These are phyloP conservation scores for Fusarium brevicatenulatum DNA, from an alignment of 2,329 filamentous ascomycete species.

Conservation along the genomic window DNA sequence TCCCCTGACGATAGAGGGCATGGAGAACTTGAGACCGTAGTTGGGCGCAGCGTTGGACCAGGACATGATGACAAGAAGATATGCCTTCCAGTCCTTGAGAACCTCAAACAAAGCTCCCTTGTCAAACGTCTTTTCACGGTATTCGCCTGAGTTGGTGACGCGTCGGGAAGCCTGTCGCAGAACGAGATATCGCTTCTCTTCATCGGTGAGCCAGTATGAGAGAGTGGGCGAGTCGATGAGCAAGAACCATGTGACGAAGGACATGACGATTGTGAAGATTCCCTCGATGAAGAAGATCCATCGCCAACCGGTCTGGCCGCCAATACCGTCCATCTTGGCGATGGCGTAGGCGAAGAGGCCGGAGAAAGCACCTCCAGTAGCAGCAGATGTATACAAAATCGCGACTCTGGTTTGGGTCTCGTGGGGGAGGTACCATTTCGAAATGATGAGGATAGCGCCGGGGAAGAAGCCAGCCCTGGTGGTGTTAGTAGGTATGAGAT, in stretches of 20 bases:
- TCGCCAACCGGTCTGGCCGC: constrained; percentile 32
- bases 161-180: constrained; percentile 26
- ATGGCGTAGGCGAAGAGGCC: constrained; percentile 39
- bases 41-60: constrained; percentile 52
- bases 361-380: constrained; percentile 39
- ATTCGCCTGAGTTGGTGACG: constrained; percentile 23
- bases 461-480: constrained; percentile 45
- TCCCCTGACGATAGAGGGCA: constrained; percentile 52
- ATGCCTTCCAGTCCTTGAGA: constrained; percentile 48
- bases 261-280: constrained; percentile 47
- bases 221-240: constrained; percentile 48
- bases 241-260: constrained; percentile 58
- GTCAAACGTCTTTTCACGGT: constrained; percentile 24
- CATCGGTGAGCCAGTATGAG: constrained; percentile 31
- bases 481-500: background rate
- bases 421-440: constrained; percentile 46
- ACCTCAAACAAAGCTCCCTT: constrained; percentile 17
- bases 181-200: constrained; percentile 32
- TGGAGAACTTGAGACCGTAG: constrained; percentile 46
- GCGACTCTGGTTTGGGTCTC: constrained; percentile 45
- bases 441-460: constrained; percentile 44
- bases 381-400: constrained; percentile 44
- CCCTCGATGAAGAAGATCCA: constrained; percentile 45
- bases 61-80: constrained; percentile 52
- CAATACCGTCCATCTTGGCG: constrained; percentile 32